These are phyloP conservation scores for Fraxinus baroniana DNA, from an alignment of 305 asterid genomes.

Conservation along the genomic window DNA sequence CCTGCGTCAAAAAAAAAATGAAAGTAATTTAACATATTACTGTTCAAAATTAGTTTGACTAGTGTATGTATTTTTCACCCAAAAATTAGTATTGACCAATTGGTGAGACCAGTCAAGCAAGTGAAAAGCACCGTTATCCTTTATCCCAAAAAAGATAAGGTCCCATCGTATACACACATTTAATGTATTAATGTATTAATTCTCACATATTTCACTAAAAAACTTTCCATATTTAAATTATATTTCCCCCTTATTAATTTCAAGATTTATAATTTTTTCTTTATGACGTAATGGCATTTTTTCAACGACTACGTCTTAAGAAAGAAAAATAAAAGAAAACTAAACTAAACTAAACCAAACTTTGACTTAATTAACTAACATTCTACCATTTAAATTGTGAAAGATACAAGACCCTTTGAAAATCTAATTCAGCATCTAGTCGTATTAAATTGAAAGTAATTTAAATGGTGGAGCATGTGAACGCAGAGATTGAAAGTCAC, in stretches of 20 bases:
- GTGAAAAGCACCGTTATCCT: neutral
- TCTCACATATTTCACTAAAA: neutral
- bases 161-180: slow-evolving; percentile 1
- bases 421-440: slow-evolving; percentile 1
- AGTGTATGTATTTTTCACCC: neutral
- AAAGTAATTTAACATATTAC: neutral
- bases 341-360: no score
- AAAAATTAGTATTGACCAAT: slow-evolving; percentile 9
- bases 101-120: slow-evolving; percentile 16
- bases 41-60: slow-evolving; percentile 13
- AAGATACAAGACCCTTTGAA: neutral
- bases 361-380: slow-evolving; percentile 3
- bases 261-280: neutral
- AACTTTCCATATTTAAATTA: neutral
- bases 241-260: neutral
- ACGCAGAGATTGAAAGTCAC: no score
- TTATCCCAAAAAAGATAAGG: slow-evolving; percentile 14
- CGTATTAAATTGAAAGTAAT: neutral
- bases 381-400: slow-evolving; percentile 4
- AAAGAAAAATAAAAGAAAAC: neutral
- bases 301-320: no score
- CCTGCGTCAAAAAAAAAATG: no score
- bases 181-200: neutral
- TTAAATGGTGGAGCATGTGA: no score
- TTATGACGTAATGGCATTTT: no score